Evolutionary conservation across 140 eudicot species (phyloP), one percentile per base, ranked within the genome.

Genomic region (Oenanthe javanica): DNA sequence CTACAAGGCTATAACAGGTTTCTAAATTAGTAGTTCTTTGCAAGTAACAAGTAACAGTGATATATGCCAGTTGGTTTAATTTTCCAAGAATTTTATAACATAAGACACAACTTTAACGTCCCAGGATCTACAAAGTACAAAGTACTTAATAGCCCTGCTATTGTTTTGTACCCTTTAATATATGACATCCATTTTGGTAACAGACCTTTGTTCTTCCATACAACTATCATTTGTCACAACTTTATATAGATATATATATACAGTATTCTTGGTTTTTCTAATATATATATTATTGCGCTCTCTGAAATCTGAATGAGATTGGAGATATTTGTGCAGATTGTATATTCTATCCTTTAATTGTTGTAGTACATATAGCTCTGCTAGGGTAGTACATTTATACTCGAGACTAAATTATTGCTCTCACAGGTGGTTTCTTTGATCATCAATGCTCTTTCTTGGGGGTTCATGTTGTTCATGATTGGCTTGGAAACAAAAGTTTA

Each of bases 361-460:
- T 46, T 61, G 50, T n/a, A 10, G 52, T 3, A 47, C 63, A 12
- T 40, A 1, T 25, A 61, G 14, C 25, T 75, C 15, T 43, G n/a
- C 8, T 4, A 19, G 23, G 36, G 42, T 71, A 16, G 52, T 42
- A 73, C 77, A 76, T 55, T 63, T 72, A 74, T 55, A 63, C 55
- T 75, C 69, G 5, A 12, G 36, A n/a, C 69, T n/a, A 57, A 66
- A 3, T 55, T 85, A 80, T n/a, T 31, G 48, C 57, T 84, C 9
- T 69, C 82, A 85, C 85, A 95, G 99, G 89, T 82, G 50, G 84
- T 88, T 79, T 90, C 99, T 18, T 84, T 89, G 59, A 38, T 79
- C 79, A 42, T 90, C 71, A 91, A 88, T 89, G 93, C 90, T 78
- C 87, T 92, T 84, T 85, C 92, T 85, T 95, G 99, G 99, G 82